A percentile compares a stretch with the other conserved stretches of the same genome.
Evolutionary conservation across 116 monocot species (phyloP).

Genomic region (Zostera marina): DNA sequence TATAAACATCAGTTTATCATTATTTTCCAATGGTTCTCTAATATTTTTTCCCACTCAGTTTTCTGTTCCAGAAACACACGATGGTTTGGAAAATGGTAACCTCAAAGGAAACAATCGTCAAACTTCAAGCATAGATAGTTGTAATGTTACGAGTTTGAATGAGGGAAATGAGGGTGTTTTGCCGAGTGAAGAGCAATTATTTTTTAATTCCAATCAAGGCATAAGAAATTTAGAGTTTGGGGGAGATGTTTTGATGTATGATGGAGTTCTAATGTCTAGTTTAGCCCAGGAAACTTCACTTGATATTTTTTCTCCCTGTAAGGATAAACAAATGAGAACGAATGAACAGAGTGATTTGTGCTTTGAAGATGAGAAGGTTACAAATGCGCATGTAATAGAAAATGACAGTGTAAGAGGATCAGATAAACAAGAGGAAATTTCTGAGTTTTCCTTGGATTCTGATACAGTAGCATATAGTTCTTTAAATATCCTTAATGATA

Average conservation of each 20-base stretch:
- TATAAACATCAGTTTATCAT: neutral
- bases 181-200: neutral
- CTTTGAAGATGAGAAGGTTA: neutral
- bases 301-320: neutral
- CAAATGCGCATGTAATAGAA: neutral
- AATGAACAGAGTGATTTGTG: neutral
- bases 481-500: neutral
- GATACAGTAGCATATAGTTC: neutral
- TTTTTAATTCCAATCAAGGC: neutral
- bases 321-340: neutral
- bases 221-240: neutral
- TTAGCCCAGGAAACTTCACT: neutral
- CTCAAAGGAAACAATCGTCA: constrained; percentile 7
- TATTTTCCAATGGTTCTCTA: neutral
- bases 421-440: neutral
- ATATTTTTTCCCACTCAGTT: constrained; percentile 7
- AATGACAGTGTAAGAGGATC: neutral
- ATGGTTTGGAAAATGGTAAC: constrained; percentile 8
- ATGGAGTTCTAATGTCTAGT: constrained; percentile 5
- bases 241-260: constrained; percentile 5
- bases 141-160: neutral
- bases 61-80: constrained; percentile 6
- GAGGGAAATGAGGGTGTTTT: constrained; percentile 3
- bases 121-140: neutral
- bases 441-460: neutral